Percentiles rank a stretch among this genome's conserved stretches.
Evolutionary conservation across 805 yeast genomes (phyloP).

Genomic region (Cyberlindnera mrakii): DNA sequence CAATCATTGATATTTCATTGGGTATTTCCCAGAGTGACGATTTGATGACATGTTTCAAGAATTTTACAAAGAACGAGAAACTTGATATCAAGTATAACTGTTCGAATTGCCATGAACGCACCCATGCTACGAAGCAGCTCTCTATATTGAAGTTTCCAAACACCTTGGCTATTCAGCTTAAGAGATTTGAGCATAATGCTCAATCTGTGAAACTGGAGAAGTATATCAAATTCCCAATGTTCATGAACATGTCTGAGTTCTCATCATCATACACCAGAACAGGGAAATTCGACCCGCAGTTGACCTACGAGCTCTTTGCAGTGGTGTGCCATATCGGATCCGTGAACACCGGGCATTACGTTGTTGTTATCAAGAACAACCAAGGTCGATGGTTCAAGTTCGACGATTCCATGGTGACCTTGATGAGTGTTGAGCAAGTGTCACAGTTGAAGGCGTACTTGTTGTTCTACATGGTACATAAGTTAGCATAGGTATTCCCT

Average conservation of each 20-base stretch:
- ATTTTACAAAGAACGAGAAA: slow-evolving; percentile 73
- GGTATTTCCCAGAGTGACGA: slow-evolving; percentile 48
- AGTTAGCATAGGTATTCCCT: slow-evolving; percentile 2
- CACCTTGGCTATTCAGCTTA: slow-evolving; percentile 78
- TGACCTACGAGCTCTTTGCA: slow-evolving; percentile 79
- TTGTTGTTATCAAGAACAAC: slow-evolving; percentile 68
- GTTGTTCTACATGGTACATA: slow-evolving; percentile 52
- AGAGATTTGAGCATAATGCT: slow-evolving; percentile 45
- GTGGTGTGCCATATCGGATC: slow-evolving; percentile 87
- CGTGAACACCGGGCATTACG: slow-evolving; percentile 93
- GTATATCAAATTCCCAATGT: slow-evolving; percentile 65
- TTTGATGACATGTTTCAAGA: slow-evolving; percentile 60
- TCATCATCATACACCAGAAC: slow-evolving; percentile 19
- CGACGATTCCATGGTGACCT: slow-evolving; percentile 80
- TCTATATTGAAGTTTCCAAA: slow-evolving; percentile 66
- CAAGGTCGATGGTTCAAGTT: slow-evolving; percentile 83
- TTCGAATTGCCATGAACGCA: slow-evolving; percentile 50
- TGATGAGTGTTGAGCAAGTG: slow-evolving; percentile 60
- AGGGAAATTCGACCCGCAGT: slow-evolving; percentile 26
- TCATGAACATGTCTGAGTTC: slow-evolving; percentile 66
- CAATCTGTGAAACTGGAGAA: slow-evolving; percentile 61
- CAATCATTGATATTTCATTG: slow-evolving; percentile 82
- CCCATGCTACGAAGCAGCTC: slow-evolving; percentile 69
- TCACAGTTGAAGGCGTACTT: slow-evolving; percentile 72
- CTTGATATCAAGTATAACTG: slow-evolving; percentile 74